Percentiles rank a stretch among this genome's conserved stretches.
Conservation (phyloP, 1,139 yeast genomes). For the Yamadazyma oceani region DNA sequence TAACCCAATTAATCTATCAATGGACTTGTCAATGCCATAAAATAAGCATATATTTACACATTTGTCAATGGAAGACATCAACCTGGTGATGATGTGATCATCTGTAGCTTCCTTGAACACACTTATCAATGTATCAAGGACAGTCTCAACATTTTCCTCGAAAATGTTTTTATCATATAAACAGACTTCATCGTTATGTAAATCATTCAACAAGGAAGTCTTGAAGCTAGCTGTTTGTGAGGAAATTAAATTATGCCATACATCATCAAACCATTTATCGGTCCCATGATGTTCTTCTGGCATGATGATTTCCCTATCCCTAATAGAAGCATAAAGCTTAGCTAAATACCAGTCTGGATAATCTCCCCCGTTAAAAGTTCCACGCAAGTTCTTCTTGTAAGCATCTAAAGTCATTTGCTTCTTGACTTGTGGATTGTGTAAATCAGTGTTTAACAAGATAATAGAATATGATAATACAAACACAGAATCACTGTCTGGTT, state of each 20-base stretch:
- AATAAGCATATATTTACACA: constrained; percentile 73
- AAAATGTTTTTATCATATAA: constrained; percentile 72
- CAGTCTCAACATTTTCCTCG: constrained; percentile 55
- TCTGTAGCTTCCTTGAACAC: constrained; percentile 88
- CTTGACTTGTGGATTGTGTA: constrained; percentile 76
- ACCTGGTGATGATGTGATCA: constrained; percentile 82
- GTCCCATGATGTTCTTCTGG: constrained; percentile 95
- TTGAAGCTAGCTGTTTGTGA: constrained; percentile 29
- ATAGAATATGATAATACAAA: constrained; percentile 73
- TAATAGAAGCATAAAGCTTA: constrained; percentile 76
- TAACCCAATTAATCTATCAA: constrained; percentile 64
- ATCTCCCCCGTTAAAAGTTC: constrained; percentile 73
- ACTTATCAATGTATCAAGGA: constrained; percentile 67
- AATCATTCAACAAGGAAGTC: constrained; percentile 12
- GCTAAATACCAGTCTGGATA: constrained; percentile 86
- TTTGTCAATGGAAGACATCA: constrained; percentile 85
- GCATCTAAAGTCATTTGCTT: constrained; percentile 86
- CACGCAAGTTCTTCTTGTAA: constrained; percentile 76
- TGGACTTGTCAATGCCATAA: constrained; percentile 54
- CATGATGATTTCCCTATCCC: constrained; percentile 88
- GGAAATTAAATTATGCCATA: constrained; percentile 84
- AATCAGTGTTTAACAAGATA: constrained; percentile 75
- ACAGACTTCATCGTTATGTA: constrained; percentile 28
- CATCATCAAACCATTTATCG: constrained; percentile 87
- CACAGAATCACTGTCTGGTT: constrained; percentile 72